phyloP scores from a whole-genome alignment of 129 eudicot species.

The Artemisia argyi region DNA sequence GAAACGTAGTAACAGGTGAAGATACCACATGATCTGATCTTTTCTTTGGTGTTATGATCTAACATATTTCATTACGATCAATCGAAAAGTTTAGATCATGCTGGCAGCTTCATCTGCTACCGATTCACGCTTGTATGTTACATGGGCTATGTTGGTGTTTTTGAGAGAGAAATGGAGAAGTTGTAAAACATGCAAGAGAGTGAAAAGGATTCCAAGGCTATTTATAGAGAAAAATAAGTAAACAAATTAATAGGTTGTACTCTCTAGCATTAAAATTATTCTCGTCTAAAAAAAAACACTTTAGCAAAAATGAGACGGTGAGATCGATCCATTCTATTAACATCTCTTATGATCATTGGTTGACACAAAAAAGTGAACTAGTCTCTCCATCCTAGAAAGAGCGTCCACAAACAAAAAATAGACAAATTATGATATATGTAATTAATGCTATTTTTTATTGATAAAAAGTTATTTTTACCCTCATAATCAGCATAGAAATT shows the following conservation, averaged over 20 bases:
- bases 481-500: no score
- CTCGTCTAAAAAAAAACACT: no score
- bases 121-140: conserved; percentile 40
- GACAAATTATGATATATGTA: no score
- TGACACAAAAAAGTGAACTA: no score
- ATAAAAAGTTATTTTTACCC: no score
- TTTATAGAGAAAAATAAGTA: conserved; percentile 36
- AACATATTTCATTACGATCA: background rate
- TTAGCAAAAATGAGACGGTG: no score
- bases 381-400: no score
- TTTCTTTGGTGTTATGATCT: background rate
- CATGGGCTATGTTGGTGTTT: background rate
- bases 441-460: no score
- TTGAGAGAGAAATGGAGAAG: conserved; percentile 23
- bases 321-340: no score
- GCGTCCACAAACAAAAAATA: no score
- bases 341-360: no score
- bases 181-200: conserved; percentile 26
- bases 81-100: conserved; percentile 20
- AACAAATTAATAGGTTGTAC: background rate
- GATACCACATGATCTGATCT: conserved; percentile 20
- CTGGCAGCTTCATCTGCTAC: conserved; percentile 42
- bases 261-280: no score
- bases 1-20: conserved; percentile 6
- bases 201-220: conserved; percentile 28